Conservation (phyloP, 495 filamentous ascomycete species). For the Penicillium subrubescens region DNA sequence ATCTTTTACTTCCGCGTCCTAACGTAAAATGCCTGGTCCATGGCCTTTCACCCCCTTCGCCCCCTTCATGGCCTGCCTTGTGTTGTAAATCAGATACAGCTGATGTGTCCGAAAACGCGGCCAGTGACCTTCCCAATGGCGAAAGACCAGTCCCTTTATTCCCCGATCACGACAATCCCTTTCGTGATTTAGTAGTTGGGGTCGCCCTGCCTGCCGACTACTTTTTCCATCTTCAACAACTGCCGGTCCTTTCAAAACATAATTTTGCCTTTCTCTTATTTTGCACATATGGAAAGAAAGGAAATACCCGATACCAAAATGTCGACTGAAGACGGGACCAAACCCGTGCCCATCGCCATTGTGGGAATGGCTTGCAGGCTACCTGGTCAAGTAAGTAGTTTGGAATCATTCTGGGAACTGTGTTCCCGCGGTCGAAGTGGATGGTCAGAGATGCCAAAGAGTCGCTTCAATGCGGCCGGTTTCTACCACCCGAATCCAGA, state of each 20-base stretch:
- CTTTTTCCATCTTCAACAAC: not conserved
- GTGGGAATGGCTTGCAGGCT: constrained; percentile 53
- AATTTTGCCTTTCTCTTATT: not conserved
- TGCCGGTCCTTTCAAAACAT: not conserved
- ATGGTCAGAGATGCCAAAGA: constrained; percentile 28
- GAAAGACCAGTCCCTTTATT: not conserved
- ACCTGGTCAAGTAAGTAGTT: constrained; percentile 52
- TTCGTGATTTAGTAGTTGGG: not conserved
- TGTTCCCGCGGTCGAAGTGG: constrained; percentile 31
- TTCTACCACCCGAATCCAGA: constrained; percentile 44
- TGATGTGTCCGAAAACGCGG: not conserved
- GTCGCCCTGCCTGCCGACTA: not conserved
- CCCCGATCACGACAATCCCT: not conserved
- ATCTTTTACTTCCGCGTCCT: not conserved
- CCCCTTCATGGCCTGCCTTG: not conserved
- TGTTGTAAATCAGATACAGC: not conserved
- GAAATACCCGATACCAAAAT: not conserved
- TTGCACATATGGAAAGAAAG: not conserved
- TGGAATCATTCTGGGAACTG: constrained; percentile 60
- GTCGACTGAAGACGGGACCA: constrained; percentile 5
- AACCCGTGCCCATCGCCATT: constrained; percentile 42
- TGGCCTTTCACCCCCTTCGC: not conserved
- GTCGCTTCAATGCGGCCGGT: constrained; percentile 48
- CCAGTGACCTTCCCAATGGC: not conserved
- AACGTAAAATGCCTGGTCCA: not conserved